Base-by-base conservation (phyloP, 371 early-diverging fungal species). In the Dichotomocladium elegans region DNA sequence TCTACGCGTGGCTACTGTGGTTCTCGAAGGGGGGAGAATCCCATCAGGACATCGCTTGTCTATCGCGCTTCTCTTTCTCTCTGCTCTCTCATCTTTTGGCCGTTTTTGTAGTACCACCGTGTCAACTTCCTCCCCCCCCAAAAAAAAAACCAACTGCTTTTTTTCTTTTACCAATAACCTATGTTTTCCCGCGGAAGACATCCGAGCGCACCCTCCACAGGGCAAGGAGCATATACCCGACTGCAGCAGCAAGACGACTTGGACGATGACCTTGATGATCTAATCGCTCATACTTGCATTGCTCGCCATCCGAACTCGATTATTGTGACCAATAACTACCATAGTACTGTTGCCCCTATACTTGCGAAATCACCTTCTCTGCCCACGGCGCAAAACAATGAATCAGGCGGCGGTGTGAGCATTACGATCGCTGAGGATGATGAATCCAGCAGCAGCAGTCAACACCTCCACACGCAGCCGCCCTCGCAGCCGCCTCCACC, bases 291-390 rank as follows among this genome's bases (percentile, higher is more conserved):
- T 3, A 35, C 46, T 7, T 27, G 55, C 15, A 43, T 64, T 47
- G 43, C 59, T 17, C 61, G 63, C 43, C 72, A 71, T 44, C 67
- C 73, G 7, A 66, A 72, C 31, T 64, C 73, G 7, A 57, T 72
- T 8, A 27, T 72, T 12, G 70, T 72, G 3, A 52, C 66, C 17
- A 65, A 54, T 46, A 56, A 66, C 45, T 58, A 55, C 2, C 51
- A 62, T 26, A 56, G 60, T 33, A 58, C 63, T 21, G 59, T 68
- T 10, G 69, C 64, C 0, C 70, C 70, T 24, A 44, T 22, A 4
- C 37, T 63, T 35, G 57, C 70, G 9, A 51, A 63, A 45, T 30
- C 47, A 30, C 31, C 40, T 3, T 37, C 52, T 0, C 49, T 42
- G 30, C 47, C 47, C n/a, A 31, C 12, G 22, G 19, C 22, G n/a